Percentiles rank a stretch among this genome's conserved stretches.
These are phyloP conservation scores for Vitis hybrid DNA, from an alignment of 177 flowering plant species.

Conservation along the genomic window DNA sequence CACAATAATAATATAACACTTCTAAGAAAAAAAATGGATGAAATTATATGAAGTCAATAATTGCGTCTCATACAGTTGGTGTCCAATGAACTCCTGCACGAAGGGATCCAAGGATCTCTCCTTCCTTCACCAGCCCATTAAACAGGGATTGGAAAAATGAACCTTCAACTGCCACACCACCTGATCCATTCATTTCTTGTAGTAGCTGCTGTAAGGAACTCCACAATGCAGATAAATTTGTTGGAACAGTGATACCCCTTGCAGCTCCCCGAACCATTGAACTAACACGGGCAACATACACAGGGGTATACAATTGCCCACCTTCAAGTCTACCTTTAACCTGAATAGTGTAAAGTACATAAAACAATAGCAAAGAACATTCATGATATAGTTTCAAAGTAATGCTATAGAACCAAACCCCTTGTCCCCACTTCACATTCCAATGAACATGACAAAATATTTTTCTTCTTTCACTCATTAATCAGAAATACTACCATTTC, in stretches of 20 bases:
- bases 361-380: not conserved
- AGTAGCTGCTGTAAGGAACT: constrained; percentile 70
- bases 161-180: constrained; percentile 82
- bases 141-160: constrained; percentile 84
- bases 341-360: constrained; percentile 26
- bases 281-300: constrained; percentile 81
- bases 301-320: constrained; percentile 93
- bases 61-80: constrained; percentile 59
- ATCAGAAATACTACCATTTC: too few relatives aligned
- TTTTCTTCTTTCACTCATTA: too few relatives aligned
- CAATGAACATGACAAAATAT: too few relatives aligned
- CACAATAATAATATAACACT: not conserved
- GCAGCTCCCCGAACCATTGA: constrained; percentile 98
- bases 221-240: constrained; percentile 79
- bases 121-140: constrained; percentile 74
- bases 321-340: constrained; percentile 97
- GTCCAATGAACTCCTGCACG: constrained; percentile 99
- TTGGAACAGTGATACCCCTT: constrained; percentile 84
- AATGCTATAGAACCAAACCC: too few relatives aligned
- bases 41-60: not conserved
- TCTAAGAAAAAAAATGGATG: not conserved
- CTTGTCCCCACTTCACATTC: too few relatives aligned
- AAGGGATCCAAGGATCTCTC: constrained; percentile 82
- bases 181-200: constrained; percentile 71
- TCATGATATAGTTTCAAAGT: too few relatives aligned